Percentiles rank a stretch among this genome's conserved stretches.
These are phyloP conservation scores for Plenodomus tracheiphilus DNA, from an alignment of 2,329 filamentous ascomycete species.

Conservation along the genomic window DNA sequence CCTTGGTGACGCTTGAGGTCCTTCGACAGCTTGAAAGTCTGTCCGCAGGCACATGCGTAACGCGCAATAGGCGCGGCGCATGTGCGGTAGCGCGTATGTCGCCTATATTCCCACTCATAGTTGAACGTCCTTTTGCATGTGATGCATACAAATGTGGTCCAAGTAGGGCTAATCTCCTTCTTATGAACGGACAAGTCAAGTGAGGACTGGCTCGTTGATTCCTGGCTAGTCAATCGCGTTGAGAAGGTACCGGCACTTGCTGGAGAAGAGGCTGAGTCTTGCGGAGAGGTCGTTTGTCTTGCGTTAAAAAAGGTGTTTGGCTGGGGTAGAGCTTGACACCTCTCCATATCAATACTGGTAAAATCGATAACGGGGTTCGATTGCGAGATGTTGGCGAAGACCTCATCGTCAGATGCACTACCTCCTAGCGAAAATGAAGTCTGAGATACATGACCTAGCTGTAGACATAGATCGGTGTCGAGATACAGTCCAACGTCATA, in stretches of 20 bases:
- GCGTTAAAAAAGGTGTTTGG: no score
- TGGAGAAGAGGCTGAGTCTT: no score
- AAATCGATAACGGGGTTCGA: background rate
- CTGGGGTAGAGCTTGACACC: no score
- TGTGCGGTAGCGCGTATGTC: background rate
- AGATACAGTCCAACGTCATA: background rate
- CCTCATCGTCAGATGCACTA: background rate
- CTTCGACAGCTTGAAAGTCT: background rate
- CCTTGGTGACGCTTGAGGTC: slow-evolving; percentile 2
- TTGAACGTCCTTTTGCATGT: background rate
- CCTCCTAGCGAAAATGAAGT: background rate
- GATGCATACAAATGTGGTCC: background rate
- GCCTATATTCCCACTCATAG: background rate
- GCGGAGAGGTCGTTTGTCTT: no score
- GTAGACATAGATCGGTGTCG: background rate
- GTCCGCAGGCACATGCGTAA: background rate
- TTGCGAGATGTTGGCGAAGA: background rate
- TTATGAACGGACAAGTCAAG: background rate
- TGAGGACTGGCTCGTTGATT: background rate
- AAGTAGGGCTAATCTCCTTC: background rate
- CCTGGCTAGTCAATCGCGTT: background rate
- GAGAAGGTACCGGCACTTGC: background rate
- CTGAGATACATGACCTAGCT: background rate
- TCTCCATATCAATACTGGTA: background rate
- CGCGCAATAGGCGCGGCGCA: background rate